Evolutionary conservation across 1,139 yeast genomes (phyloP).

Genomic region (Suhomyces yuchorum): DNA sequence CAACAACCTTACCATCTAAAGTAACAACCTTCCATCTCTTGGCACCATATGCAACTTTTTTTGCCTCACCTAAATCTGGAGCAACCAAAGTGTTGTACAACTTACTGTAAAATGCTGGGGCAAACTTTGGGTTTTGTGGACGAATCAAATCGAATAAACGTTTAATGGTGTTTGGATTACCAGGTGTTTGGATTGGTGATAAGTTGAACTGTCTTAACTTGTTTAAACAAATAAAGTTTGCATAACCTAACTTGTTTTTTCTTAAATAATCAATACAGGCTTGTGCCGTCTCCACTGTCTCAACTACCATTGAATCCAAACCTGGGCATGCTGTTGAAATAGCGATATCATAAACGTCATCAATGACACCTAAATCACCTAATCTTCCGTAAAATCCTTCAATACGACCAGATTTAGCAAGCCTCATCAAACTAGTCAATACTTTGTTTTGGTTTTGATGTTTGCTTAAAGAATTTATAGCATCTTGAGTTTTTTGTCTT

Average conservation of each 20-base stretch:
- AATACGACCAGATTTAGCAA: constrained; percentile 81
- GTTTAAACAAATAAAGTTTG: constrained; percentile 79
- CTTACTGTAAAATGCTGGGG: constrained; percentile 88
- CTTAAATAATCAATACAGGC: constrained; percentile 86
- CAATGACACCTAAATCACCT: constrained; percentile 89
- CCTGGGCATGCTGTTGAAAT: constrained; percentile 94
- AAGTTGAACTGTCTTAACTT: constrained; percentile 68
- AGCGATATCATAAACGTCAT: constrained; percentile 86
- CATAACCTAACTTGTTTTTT: constrained; percentile 83
- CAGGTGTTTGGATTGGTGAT: constrained; percentile 61
- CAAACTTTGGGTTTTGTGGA: constrained; percentile 66
- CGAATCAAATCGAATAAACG: constrained; percentile 81
- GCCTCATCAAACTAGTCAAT: constrained; percentile 63
- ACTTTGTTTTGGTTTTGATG: constrained; percentile 75
- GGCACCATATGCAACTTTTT: constrained; percentile 82
- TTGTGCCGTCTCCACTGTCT: constrained; percentile 90
- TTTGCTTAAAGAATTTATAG: constrained; percentile 56
- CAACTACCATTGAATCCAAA: constrained; percentile 91
- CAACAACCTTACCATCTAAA: constrained; percentile 87
- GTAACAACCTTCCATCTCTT: constrained; percentile 88
- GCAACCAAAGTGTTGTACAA: constrained; percentile 89
- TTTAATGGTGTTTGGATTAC: constrained; percentile 71
- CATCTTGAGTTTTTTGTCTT: constrained; percentile 68
- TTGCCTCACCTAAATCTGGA: constrained; percentile 74
- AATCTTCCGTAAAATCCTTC: constrained; percentile 86